A percentile compares a stretch with the other conserved stretches of the same genome.
These are phyloP conservation scores for Fraxinus baroniana DNA, from an alignment of 305 asterid species.

Conservation along the genomic window DNA sequence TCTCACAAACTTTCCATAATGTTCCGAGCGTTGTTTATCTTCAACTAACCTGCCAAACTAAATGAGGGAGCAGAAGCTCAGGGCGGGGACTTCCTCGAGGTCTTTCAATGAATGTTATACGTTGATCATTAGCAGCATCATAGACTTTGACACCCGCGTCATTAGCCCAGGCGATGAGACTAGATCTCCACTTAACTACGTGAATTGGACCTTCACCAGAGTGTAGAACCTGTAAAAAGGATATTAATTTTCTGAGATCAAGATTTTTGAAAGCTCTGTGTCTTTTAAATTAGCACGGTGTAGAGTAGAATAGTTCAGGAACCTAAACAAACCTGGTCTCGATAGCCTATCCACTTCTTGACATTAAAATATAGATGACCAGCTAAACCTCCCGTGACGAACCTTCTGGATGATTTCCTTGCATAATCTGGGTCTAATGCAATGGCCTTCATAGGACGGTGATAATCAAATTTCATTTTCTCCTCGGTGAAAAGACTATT, in stretches of 20 bases:
- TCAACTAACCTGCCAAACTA: constrained; percentile 88
- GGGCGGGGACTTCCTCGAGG: constrained; percentile 97
- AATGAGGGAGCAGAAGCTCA: constrained; percentile 91
- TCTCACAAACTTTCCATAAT: not conserved
- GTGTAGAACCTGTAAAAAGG: constrained; percentile 74
- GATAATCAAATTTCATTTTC: constrained; percentile 87
- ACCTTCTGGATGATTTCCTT: constrained; percentile 85
- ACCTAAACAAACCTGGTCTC: constrained; percentile 77
- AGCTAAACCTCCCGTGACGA: constrained; percentile 96
- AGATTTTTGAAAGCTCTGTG: constrained; percentile 22
- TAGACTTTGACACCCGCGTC: constrained; percentile 93
- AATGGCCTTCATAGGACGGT: constrained; percentile 93
- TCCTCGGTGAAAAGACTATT: constrained; percentile 87
- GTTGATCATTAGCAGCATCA: constrained; percentile 92
- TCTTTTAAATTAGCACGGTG: constrained; percentile 16
- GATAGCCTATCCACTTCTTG: constrained; percentile 91
- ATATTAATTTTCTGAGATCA: constrained; percentile 26
- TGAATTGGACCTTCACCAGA: constrained; percentile 98
- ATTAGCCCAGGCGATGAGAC: constrained; percentile 97
- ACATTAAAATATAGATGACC: constrained; percentile 79
- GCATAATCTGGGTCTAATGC: constrained; percentile 93
- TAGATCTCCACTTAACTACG: constrained; percentile 85
- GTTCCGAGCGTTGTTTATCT: constrained; percentile 6
- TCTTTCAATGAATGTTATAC: constrained; percentile 80
- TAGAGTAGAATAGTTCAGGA: constrained; percentile 25